These are phyloP conservation scores for Pascua guehoae DNA, from an alignment of 1,284 basidiomycete genomes.

Conservation along the genomic window DNA sequence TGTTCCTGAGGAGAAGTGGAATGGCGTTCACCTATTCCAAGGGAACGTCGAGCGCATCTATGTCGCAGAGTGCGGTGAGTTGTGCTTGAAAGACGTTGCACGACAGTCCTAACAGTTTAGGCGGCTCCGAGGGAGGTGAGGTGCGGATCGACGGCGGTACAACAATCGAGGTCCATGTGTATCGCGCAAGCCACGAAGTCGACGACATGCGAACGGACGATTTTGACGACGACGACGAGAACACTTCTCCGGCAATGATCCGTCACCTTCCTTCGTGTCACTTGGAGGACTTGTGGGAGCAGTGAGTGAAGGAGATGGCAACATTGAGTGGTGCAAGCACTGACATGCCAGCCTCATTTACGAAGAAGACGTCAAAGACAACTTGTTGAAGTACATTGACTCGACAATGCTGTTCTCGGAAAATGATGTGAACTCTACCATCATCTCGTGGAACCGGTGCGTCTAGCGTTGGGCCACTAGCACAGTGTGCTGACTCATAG, in stretches of 20 bases:
- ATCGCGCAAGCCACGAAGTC: constrained; percentile 68
- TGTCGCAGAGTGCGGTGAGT: constrained; percentile 62
- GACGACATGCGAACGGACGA: constrained; percentile 63
- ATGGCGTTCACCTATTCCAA: constrained; percentile 61
- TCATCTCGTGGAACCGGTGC: constrained; percentile 88
- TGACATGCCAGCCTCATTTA: constrained; percentile 69
- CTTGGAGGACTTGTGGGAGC: constrained; percentile 83
- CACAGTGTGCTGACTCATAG: constrained; percentile 29
- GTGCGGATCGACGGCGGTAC: neutral
- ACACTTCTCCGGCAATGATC: constrained; percentile 76
- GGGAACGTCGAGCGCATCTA: constrained; percentile 72
- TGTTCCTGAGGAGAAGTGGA: constrained; percentile 24
- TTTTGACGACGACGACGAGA: constrained; percentile 58
- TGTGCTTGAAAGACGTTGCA: constrained; percentile 21
- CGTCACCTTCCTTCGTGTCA: constrained; percentile 73
- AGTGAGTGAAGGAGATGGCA: constrained; percentile 32
- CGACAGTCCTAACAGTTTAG: neutral
- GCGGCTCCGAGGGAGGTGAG: neutral
- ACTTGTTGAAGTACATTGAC: constrained; percentile 87
- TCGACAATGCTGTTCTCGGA: constrained; percentile 88
- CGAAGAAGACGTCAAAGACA: constrained; percentile 79
- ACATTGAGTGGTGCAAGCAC: neutral
- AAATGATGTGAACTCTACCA: constrained; percentile 80
- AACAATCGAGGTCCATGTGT: constrained; percentile 76
- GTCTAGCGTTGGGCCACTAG: constrained; percentile 6